Percentiles rank a stretch among this genome's conserved stretches.
Evolutionary conservation across 345 rosid species (phyloP).

Genomic region (Pseudoturritis turrita): DNA sequence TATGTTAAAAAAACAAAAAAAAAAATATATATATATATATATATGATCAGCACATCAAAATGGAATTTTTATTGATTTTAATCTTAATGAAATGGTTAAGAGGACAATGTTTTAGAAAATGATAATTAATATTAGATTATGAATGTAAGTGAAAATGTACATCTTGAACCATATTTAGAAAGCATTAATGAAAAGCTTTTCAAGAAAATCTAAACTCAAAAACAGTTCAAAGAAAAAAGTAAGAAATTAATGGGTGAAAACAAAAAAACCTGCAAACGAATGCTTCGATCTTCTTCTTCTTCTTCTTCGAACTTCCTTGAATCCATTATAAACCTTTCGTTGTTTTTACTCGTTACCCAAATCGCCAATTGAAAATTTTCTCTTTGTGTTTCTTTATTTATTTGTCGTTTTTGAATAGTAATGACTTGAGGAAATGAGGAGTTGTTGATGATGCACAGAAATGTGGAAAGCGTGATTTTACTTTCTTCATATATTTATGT

Average conservation of each 20-base stretch:
- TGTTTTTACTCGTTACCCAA: neutral
- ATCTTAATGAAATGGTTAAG: neutral
- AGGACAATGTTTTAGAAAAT: neutral
- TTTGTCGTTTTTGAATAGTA: neutral
- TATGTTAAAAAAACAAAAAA: no score
- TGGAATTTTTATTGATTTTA: neutral
- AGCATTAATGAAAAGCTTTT: neutral
- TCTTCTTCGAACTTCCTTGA: slow-evolving; percentile 24
- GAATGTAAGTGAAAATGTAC: neutral
- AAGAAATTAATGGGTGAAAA: neutral
- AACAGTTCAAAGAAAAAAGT: neutral
- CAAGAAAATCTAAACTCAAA: neutral
- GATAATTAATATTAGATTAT: neutral
- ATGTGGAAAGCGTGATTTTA: slow-evolving; percentile 29
- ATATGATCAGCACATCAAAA: neutral
- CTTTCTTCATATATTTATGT: neutral
- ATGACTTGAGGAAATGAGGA: slow-evolving; percentile 19
- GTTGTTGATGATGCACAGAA: slow-evolving; percentile 31
- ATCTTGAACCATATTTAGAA: no score
- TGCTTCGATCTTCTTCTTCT: slow-evolving; percentile 45
- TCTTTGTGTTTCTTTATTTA: neutral
- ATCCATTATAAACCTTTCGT: slow-evolving; percentile 29
- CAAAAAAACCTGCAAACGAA: slow-evolving; percentile 42
- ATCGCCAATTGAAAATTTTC: neutral
- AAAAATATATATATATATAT: no score